Evolutionary conservation across 352 stramenopile genomes (phyloP).

Genomic region (Phytophthora agathidicida): DNA sequence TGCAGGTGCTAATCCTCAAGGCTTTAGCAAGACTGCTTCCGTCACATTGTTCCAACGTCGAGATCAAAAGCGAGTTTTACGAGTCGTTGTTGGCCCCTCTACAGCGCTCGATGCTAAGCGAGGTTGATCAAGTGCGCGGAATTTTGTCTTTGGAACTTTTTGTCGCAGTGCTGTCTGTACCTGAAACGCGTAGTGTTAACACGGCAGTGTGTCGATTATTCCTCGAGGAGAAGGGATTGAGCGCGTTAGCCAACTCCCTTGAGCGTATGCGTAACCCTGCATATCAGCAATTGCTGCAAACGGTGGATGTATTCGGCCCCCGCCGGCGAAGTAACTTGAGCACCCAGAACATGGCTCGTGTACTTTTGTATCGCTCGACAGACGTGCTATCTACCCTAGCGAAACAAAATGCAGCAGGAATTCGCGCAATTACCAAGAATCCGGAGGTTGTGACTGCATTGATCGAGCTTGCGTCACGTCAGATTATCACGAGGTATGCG

Average conservation of each 20-base stretch:
- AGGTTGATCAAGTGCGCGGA: slow-evolving; percentile 79
- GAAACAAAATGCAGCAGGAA: slow-evolving; percentile 37
- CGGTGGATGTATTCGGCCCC: slow-evolving; percentile 24
- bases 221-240: slow-evolving; percentile 58
- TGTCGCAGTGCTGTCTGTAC: slow-evolving; percentile 57
- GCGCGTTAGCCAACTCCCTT: slow-evolving; percentile 57
- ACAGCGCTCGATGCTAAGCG: slow-evolving; percentile 64
- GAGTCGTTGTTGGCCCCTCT: slow-evolving; percentile 68
- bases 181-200: slow-evolving; percentile 58
- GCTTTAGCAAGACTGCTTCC: slow-evolving; percentile 69
- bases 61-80: slow-evolving; percentile 64
- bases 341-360: slow-evolving; percentile 52
- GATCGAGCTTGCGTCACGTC: slow-evolving; percentile 58
- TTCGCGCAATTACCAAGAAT: slow-evolving; percentile 62
- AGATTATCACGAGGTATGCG: slow-evolving; percentile 66
- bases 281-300: slow-evolving; percentile 70
- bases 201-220: slow-evolving; percentile 58
- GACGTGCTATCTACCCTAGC: slow-evolving; percentile 67
- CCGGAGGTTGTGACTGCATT: slow-evolving; percentile 63
- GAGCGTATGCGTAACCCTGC: slow-evolving; percentile 73
- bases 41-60: slow-evolving; percentile 53
- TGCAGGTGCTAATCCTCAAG: slow-evolving; percentile 84
- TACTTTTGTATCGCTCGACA: slow-evolving; percentile 74
- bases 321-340: slow-evolving; percentile 31
- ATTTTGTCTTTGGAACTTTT: slow-evolving; percentile 78